These are phyloP conservation scores for Phialophora expanda DNA, from an alignment of 2,329 filamentous ascomycete species.

Conservation along the genomic window DNA sequence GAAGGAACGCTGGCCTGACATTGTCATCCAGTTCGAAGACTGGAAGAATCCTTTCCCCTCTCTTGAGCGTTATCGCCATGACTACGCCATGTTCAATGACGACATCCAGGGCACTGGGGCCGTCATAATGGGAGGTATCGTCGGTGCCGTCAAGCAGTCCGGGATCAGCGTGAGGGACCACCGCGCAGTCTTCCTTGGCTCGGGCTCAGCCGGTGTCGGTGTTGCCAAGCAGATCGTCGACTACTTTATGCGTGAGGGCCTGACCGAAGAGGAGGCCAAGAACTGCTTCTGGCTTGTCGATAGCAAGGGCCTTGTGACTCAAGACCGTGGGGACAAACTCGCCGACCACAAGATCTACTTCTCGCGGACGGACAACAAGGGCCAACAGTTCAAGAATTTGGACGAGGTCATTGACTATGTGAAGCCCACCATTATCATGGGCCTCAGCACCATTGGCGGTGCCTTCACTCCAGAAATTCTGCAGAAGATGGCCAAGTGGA, in stretches of 20 bases:
- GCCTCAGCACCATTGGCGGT: slow-evolving; percentile 90
- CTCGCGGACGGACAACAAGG: slow-evolving; percentile 67
- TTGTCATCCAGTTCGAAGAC: slow-evolving; percentile 92
- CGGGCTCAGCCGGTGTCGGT: slow-evolving; percentile 92
- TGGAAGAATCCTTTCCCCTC: slow-evolving; percentile 98
- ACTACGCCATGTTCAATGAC: slow-evolving; percentile 96
- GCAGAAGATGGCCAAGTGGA: slow-evolving; percentile 64
- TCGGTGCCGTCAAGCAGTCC: slow-evolving; percentile 79
- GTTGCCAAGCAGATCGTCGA: slow-evolving; percentile 98
- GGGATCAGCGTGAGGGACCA: slow-evolving; percentile 87
- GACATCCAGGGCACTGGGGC: slow-evolving; percentile 97
- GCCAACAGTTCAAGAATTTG: slow-evolving; percentile 73
- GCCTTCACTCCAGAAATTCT: slow-evolving; percentile 90
- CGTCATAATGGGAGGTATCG: slow-evolving; percentile 84
- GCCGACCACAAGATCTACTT: slow-evolving; percentile 83
- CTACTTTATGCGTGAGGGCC: slow-evolving; percentile 90
- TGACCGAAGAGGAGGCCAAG: slow-evolving; percentile 84
- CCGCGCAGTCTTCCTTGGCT: slow-evolving; percentile 92
- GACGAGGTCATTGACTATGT: slow-evolving; percentile 94
- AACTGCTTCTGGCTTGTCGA: slow-evolving; percentile 97
- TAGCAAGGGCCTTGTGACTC: slow-evolving; percentile 92
- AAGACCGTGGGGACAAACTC: slow-evolving; percentile 89
- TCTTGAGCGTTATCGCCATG: slow-evolving; percentile 83
- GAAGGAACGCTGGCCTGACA: slow-evolving; percentile 74
- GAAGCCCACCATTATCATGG: slow-evolving; percentile 91